phyloP scores from a whole-genome alignment of 2,329 filamentous ascomycete species.

The Sclerotinia trifoliorum region DNA sequence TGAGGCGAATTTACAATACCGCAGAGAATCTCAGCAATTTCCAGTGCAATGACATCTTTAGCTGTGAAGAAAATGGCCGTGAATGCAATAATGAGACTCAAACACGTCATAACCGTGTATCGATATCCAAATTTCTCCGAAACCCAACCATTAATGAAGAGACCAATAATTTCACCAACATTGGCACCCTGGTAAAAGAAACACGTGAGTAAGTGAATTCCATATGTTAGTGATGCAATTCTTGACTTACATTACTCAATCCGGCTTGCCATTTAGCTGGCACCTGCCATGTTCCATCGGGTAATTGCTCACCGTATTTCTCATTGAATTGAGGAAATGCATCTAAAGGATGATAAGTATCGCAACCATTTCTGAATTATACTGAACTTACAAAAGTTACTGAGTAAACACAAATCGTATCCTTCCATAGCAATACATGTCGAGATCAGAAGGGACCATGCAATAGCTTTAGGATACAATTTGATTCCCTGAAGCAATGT shows the following conservation, averaged over 20 bases:
- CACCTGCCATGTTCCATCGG: constrained; percentile 28
- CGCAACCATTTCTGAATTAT: neutral
- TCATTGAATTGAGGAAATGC: constrained; percentile 37
- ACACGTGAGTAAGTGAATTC: constrained; percentile 11
- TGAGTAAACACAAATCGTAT: constrained; percentile 42
- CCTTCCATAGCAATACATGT: constrained; percentile 46
- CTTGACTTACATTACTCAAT: constrained; percentile 31
- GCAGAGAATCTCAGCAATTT: constrained; percentile 49
- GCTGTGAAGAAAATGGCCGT: constrained; percentile 54
- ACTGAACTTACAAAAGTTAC: constrained; percentile 39
- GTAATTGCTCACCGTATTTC: constrained; percentile 37
- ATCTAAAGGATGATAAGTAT: constrained; percentile 39
- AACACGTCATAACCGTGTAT: constrained; percentile 39
- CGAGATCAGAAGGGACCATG: constrained; percentile 43
- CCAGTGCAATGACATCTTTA: constrained; percentile 45
- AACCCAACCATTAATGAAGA: constrained; percentile 49
- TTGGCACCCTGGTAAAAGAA: constrained; percentile 28
- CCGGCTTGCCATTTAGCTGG: constrained; percentile 39
- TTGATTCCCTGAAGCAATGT: constrained; percentile 29
- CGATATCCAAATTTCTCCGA: constrained; percentile 47
- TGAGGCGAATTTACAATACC: constrained; percentile 36
- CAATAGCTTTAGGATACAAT: constrained; percentile 33
- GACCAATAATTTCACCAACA: constrained; percentile 45
- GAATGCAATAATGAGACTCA: constrained; percentile 43
- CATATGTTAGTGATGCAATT: neutral